These are phyloP conservation scores for Dendrocalamus latiflorus DNA, from an alignment of 202 grass and related monocot genomes.

Conservation along the genomic window DNA sequence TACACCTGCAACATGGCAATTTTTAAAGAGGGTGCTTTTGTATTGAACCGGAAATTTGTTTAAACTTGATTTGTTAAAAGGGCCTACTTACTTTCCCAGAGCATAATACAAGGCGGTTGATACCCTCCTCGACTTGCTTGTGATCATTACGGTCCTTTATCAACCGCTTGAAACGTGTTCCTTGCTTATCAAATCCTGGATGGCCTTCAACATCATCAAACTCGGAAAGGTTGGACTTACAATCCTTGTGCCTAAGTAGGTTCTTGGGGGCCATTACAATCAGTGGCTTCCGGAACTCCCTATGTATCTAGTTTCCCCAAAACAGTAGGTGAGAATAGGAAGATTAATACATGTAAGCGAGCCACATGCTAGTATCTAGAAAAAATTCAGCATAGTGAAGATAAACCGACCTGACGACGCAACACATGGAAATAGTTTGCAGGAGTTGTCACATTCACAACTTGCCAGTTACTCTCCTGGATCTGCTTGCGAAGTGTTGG, in stretches of 20 bases:
- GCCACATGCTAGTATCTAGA: neutral
- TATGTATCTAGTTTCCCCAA: conserved; percentile 54
- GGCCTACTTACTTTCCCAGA: conserved; percentile 63
- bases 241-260: conserved; percentile 81
- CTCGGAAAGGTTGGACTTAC: conserved; percentile 83
- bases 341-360: neutral
- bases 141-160: conserved; percentile 81
- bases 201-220: conserved; percentile 92
- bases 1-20: conserved; percentile 58
- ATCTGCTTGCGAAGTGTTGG: conserved; percentile 83
- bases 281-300: conserved; percentile 82
- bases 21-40: neutral
- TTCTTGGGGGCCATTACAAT: conserved; percentile 83
- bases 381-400: neutral
- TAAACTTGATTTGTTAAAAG: neutral
- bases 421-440: conserved; percentile 94
- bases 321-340: neutral
- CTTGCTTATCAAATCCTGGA: conserved; percentile 84
- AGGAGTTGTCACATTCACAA: conserved; percentile 85
- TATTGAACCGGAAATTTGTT: neutral
- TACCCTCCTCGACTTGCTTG: conserved; percentile 58
- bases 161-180: conserved; percentile 77
- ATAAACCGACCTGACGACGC: conserved; percentile 64
- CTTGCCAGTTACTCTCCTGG: conserved; percentile 93
- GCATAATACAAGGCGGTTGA: conserved; percentile 79